Evolutionary conservation across 2,329 filamentous ascomycete genomes (phyloP), one percentile per base, ranked within the genome.

Genomic region (Colletotrichum sublineola): DNA sequence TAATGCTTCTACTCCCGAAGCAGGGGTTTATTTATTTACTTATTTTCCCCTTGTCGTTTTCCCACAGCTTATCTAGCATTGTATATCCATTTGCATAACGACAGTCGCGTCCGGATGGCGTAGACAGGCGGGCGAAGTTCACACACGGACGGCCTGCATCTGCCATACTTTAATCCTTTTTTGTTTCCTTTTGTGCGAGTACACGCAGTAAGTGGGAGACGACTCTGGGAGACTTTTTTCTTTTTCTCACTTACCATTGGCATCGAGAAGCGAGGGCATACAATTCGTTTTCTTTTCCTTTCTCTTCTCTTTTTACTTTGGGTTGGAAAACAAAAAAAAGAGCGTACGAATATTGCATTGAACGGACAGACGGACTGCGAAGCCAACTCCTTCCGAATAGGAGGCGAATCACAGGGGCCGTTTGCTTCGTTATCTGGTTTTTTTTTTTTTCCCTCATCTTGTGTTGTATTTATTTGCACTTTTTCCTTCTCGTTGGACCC

Each of bases 231-330:
- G 42, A 18, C 55, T 20, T 63, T 38, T 5, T 24, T 56, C 29
- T 55, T 33, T 44, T 14, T 46, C 33, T 53, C 24, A 44, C 29
- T 46, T 14, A 15, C n/a, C 58, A 60, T 64, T 29, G 63, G 66
- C 69, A 72, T 72, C 50, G 55, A 60, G 52, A 63, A 69, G 69
- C 66, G 69, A 72, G 69, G 60, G 48, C 60, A 72, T 72, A 38
- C 52, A 33, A 24, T n/a, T n/a, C 20, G 20, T 64, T 46, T 55
- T 29, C 15, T 52, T 44, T 18, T 38, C 36, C 20, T 12, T 38
- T 44, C 12, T 15, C 15, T 42, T 15, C 29, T 40, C 15, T 15
- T 31, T 18, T 42, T 20, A 29, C n/a, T 12, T 38, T 12, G 15
- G 62, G n/a, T 38, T 71, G 68, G 69, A 58, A 68, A 71, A 71